Percentiles rank a stretch among this genome's conserved stretches.
Conservation (phyloP, 805 yeast species). For the Teunomyces aglyptinius region DNA sequence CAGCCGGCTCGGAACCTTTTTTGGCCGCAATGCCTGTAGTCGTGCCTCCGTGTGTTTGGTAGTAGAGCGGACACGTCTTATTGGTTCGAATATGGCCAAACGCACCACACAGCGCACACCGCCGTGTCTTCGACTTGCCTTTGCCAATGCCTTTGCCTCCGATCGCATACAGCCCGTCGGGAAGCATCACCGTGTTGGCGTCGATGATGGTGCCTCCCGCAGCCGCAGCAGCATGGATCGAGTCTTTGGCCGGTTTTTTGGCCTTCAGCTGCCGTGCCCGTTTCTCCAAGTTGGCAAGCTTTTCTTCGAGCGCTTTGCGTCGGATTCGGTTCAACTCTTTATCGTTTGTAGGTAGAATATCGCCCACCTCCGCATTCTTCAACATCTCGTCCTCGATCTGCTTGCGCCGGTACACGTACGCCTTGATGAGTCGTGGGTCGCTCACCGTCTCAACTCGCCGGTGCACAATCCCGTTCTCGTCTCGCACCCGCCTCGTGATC, state of each 20-base stretch:
- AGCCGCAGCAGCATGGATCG: slow-evolving; percentile 40
- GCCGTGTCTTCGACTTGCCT: slow-evolving; percentile 69
- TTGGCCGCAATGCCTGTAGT: too few relatives aligned
- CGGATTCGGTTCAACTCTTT: slow-evolving; percentile 78
- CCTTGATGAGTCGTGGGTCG: slow-evolving; percentile 84
- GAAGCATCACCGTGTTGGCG: slow-evolving; percentile 42
- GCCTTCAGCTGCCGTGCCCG: slow-evolving; percentile 43
- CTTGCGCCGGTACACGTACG: slow-evolving; percentile 73
- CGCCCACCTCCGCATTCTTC: slow-evolving; percentile 66
- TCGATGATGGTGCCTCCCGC: slow-evolving; percentile 43
- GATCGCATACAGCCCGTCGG: slow-evolving; percentile 44
- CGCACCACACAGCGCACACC: slow-evolving; percentile 94
- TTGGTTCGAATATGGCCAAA: slow-evolving; percentile 93
- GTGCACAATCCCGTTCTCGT: slow-evolving; percentile 82
- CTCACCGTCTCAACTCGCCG: slow-evolving; percentile 73
- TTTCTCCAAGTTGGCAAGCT: slow-evolving; percentile 77
- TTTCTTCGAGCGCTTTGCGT: slow-evolving; percentile 74
- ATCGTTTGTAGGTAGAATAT: slow-evolving; percentile 74
- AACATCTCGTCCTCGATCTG: slow-evolving; percentile 54
- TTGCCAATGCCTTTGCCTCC: slow-evolving; percentile 73
- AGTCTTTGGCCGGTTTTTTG: slow-evolving; percentile 31
- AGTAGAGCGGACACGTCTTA: slow-evolving; percentile 82
- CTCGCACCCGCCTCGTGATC: slow-evolving; percentile 77
- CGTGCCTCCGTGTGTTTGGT: slow-evolving; percentile 30
- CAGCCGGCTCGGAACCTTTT: slow-evolving; percentile 1